These are phyloP conservation scores for Eucalyptus dawsonii DNA, from an alignment of 345 rosid genomes.

Conservation along the genomic window DNA sequence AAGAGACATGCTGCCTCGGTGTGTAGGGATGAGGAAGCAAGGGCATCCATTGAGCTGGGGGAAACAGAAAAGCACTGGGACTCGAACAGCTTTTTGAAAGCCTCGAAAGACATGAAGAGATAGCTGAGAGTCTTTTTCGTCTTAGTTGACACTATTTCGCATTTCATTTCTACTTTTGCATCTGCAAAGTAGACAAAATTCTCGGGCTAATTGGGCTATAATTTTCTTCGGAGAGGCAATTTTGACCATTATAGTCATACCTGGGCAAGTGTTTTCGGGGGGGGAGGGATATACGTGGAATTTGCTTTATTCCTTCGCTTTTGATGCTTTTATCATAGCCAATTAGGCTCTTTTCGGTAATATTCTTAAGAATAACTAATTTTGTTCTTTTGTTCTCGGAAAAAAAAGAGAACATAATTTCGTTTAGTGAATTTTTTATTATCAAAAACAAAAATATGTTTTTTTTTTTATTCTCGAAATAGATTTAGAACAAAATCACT, in stretches of 20 bases:
- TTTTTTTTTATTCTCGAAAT: too few relatives aligned
- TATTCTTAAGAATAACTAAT: too few relatives aligned
- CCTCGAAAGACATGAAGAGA: not conserved
- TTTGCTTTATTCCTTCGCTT: not conserved
- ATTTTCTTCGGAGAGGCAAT: not conserved
- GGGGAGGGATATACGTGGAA: not conserved
- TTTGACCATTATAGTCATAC: not conserved
- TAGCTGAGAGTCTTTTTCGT: not conserved
- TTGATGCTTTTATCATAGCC: not conserved
- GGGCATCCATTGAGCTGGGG: not conserved
- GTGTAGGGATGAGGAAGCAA: not conserved
- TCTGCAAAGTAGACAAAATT: not conserved
- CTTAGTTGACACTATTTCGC: not conserved
- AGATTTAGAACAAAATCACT: too few relatives aligned
- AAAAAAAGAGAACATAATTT: rapidly evolving
- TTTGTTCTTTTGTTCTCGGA: too few relatives aligned
- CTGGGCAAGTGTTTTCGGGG: not conserved
- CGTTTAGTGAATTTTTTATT: too few relatives aligned
- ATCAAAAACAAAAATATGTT: too few relatives aligned
- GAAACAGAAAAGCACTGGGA: not conserved
- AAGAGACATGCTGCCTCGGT: not conserved
- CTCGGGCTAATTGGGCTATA: not conserved
- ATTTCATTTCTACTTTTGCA: not conserved
- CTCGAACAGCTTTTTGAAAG: not conserved
- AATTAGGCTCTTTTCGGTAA: not conserved